phyloP scores from a whole-genome alignment of 306 rosid species.

The Coriaria nepalensis region DNA sequence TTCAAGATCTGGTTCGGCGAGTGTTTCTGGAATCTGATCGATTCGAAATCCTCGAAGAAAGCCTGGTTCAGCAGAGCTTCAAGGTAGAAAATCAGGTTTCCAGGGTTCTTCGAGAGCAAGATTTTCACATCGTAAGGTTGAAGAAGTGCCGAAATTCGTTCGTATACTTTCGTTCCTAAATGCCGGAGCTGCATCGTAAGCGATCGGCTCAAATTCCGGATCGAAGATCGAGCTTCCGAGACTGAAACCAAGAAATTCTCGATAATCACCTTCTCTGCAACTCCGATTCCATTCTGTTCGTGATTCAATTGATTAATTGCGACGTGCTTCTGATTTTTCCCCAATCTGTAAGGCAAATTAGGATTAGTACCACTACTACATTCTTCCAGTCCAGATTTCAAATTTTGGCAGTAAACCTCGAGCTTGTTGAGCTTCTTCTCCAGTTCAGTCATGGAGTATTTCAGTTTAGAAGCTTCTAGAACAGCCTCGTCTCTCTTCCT shows the following conservation, averaged over 20 bases:
- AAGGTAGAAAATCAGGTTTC: conserved; percentile 39
- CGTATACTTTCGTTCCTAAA: conserved; percentile 53
- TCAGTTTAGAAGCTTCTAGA: conserved; percentile 66
- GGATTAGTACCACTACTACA: conserved; percentile 23
- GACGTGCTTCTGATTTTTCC: conserved; percentile 5
- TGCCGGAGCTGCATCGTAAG: conserved; percentile 66
- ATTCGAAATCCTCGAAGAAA: conserved; percentile 78
- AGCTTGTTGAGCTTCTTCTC: conserved; percentile 91
- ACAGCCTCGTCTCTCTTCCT: conserved; percentile 68
- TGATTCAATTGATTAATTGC: conserved; percentile 11
- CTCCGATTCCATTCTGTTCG: neutral
- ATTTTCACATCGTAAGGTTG: conserved; percentile 58
- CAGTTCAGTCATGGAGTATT: conserved; percentile 60
- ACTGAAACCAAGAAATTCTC: conserved; percentile 51
- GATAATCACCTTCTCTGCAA: conserved; percentile 16
- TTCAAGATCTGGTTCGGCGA: conserved; percentile 31
- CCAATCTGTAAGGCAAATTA: conserved; percentile 13
- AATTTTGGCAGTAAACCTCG: conserved; percentile 55
- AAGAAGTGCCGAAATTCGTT: conserved; percentile 46
- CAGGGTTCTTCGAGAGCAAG: conserved; percentile 49
- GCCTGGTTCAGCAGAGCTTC: conserved; percentile 64
- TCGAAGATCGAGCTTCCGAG: conserved; percentile 55
- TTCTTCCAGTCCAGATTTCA: conserved; percentile 72
- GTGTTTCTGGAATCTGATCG: conserved; percentile 55
- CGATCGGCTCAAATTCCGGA: conserved; percentile 53